These are phyloP conservation scores for Populus tremula DNA, from an alignment of 345 rosid species.

Conservation along the genomic window DNA sequence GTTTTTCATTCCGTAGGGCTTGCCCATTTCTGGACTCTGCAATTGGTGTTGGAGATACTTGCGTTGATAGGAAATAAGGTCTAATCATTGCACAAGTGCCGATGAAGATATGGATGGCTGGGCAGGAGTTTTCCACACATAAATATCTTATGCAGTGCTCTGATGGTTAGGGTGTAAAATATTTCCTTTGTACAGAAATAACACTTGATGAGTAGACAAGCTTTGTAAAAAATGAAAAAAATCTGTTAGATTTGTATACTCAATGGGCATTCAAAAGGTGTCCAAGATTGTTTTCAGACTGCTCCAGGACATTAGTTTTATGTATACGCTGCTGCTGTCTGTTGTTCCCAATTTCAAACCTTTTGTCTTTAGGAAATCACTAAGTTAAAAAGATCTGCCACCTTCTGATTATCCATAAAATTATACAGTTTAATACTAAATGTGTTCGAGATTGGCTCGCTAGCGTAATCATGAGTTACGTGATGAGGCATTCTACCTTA, in stretches of 20 bases:
- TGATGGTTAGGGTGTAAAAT: conserved; percentile 18
- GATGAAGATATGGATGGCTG: background rate
- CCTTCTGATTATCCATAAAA: background rate
- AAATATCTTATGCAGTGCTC: conserved; percentile 12
- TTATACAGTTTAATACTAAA: no score
- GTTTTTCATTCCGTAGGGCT: background rate
- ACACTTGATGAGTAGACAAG: background rate
- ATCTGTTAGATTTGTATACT: background rate
- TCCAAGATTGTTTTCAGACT: background rate
- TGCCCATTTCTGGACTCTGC: background rate
- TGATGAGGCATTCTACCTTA: no score
- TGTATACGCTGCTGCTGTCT: background rate
- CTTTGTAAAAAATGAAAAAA: conserved; percentile 2
- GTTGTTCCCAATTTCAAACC: background rate
- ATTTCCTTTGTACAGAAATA: conserved; percentile 22
- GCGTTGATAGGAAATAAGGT: background rate
- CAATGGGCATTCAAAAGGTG: background rate
- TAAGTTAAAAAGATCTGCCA: background rate
- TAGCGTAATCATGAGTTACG: no score
- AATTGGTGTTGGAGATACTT: background rate
- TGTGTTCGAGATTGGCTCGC: no score
- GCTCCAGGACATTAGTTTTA: background rate
- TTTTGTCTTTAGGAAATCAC: background rate
- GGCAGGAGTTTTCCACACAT: background rate
- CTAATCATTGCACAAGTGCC: background rate